A percentile compares a stretch with the other conserved stretches of the same genome.
These are phyloP conservation scores for Penicillium sumatraense DNA, from an alignment of 2,329 filamentous ascomycete genomes.

Conservation along the genomic window DNA sequence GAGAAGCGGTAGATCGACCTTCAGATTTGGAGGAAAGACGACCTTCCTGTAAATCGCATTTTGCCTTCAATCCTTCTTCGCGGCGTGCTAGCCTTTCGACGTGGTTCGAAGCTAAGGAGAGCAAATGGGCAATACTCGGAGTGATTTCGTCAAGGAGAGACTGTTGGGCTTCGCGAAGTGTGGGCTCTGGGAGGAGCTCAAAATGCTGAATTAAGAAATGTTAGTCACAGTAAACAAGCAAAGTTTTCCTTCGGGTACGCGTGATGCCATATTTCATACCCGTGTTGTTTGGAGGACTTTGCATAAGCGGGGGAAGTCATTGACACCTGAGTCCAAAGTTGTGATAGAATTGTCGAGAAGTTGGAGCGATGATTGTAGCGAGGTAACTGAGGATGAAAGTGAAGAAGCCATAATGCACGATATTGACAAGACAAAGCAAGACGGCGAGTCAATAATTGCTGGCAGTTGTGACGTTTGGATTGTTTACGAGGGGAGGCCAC, in stretches of 20 bases:
- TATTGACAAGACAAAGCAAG: background rate
- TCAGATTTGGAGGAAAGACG: conserved; percentile 55
- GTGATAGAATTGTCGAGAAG: conserved; percentile 66
- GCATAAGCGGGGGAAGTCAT: conserved; percentile 65
- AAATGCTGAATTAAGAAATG: conserved; percentile 68
- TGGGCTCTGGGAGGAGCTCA: conserved; percentile 85
- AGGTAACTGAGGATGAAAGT: conserved; percentile 64
- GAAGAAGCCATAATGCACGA: conserved; percentile 45
- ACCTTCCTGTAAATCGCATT: conserved; percentile 81
- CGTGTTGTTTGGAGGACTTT: conserved; percentile 67
- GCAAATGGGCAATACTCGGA: conserved; percentile 79
- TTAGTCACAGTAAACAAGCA: no score
- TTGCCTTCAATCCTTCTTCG: conserved; percentile 81
- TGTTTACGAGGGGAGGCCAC: conserved; percentile 29
- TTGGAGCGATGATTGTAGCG: conserved; percentile 64
- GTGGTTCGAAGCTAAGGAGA: conserved; percentile 80
- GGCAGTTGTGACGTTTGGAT: conserved; percentile 8
- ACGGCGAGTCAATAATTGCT: background rate
- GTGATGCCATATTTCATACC: conserved; percentile 42
- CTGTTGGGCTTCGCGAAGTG: conserved; percentile 79
- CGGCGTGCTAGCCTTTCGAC: conserved; percentile 81
- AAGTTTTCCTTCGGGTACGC: background rate
- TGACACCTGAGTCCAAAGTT: conserved; percentile 65
- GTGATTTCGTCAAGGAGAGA: conserved; percentile 86
- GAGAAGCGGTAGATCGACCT: conserved; percentile 28